Evolutionary conservation across 306 rosid genomes (phyloP).

Genomic region (Biancaea sappan): DNA sequence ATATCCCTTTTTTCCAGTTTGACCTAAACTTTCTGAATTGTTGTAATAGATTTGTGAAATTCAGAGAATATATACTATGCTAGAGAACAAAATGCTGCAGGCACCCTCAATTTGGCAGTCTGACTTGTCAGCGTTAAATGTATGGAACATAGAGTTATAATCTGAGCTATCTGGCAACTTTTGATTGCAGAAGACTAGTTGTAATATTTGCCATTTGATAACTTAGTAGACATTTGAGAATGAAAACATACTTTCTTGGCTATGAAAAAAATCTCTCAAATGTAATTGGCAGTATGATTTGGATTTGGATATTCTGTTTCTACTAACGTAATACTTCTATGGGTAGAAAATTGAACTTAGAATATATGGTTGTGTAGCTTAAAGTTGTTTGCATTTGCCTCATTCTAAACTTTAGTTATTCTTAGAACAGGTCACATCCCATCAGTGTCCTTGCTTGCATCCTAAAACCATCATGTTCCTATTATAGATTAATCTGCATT

Average conservation of each 20-base stretch:
- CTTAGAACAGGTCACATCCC: conserved; percentile 10
- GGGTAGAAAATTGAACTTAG: not conserved
- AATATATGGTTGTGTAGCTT: conserved; percentile 9
- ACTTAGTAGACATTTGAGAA: conserved; percentile 14
- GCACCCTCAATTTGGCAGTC: not conserved
- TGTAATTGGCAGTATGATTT: conserved; percentile 9
- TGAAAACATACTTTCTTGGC: not conserved
- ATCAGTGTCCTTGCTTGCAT: conserved; percentile 1
- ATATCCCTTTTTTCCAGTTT: not conserved
- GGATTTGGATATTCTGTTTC: not conserved
- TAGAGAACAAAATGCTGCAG: conserved; percentile 7
- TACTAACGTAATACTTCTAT: not conserved
- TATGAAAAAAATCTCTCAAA: not conserved
- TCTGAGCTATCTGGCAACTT: not conserved
- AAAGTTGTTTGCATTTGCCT: conserved; percentile 2
- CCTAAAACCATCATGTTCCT: conserved; percentile 15
- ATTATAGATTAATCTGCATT: not conserved
- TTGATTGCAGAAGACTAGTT: conserved; percentile 1
- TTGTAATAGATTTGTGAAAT: conserved; percentile 7
- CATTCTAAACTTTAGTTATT: not conserved
- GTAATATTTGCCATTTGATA: not conserved
- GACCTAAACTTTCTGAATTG: not conserved
- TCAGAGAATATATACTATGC: not conserved
- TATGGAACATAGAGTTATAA: not conserved
- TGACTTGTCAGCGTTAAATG: not conserved